Evolutionary conservation across 805 yeast genomes (phyloP).

Genomic region (Candida boidinii): DNA sequence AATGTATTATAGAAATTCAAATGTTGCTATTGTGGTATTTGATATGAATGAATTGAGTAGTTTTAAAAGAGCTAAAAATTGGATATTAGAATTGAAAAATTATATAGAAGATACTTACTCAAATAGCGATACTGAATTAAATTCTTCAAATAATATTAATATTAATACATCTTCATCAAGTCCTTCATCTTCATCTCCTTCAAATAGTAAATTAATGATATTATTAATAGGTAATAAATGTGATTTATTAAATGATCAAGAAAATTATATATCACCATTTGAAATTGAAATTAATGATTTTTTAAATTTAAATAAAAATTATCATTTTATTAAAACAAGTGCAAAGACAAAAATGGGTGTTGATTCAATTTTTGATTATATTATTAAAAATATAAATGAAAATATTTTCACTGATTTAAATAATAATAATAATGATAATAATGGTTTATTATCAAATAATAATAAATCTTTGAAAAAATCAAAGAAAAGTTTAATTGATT

Average conservation of each 20-base stretch:
- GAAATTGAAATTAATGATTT: slow-evolving; percentile 13
- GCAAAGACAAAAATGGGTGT: slow-evolving; percentile 69
- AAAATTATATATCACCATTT: slow-evolving; percentile 11
- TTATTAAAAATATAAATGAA: slow-evolving; percentile 20
- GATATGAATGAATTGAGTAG: slow-evolving; percentile 53
- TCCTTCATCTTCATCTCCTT: too few species aligned
- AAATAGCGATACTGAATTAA: slow-evolving; percentile 15
- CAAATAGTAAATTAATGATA: slow-evolving; percentile 21
- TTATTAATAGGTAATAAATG: slow-evolving; percentile 74
- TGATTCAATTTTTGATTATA: slow-evolving; percentile 29
- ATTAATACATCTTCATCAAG: slow-evolving; percentile 6
- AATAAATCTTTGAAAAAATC: too few species aligned
- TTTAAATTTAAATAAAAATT: slow-evolving; percentile 13
- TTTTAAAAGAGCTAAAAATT: slow-evolving; percentile 68
- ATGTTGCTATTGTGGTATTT: slow-evolving; percentile 81
- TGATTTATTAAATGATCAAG: slow-evolving; percentile 40
- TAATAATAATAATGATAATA: slow-evolving; percentile 6
- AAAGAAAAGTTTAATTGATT: slow-evolving; percentile 16
- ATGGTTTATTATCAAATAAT: too few species aligned
- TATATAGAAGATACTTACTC: slow-evolving; percentile 16
- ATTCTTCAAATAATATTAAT: background rate
- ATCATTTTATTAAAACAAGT: slow-evolving; percentile 38
- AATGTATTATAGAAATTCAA: slow-evolving; percentile 74
- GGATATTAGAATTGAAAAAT: slow-evolving; percentile 73
- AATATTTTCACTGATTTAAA: slow-evolving; percentile 16